Percentiles rank a stretch among this genome's conserved stretches.
Evolutionary conservation across 148 eudicot genomes (phyloP).

Genomic region (Rheum nobile): DNA sequence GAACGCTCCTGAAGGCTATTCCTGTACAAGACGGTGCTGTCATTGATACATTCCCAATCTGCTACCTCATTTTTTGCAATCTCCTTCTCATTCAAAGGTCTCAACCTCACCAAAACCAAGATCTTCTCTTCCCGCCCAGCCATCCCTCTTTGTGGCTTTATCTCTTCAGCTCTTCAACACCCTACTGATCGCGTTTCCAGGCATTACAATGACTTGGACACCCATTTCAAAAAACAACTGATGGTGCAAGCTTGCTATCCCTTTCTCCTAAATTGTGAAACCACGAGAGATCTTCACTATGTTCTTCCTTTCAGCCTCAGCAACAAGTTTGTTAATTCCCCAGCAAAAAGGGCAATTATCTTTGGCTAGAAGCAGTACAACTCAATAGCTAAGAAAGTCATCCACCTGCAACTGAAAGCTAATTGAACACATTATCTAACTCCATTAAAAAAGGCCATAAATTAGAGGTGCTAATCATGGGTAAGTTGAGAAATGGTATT

Average conservation of each 20-base stretch:
- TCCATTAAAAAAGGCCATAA: slow-evolving; percentile 10
- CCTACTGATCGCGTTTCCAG: slow-evolving; percentile 56
- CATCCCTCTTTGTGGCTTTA: slow-evolving; percentile 32
- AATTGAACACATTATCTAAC: slow-evolving; percentile 20
- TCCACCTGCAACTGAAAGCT: slow-evolving; percentile 27
- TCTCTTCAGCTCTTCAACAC: slow-evolving; percentile 50
- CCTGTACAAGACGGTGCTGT: slow-evolving; percentile 64
- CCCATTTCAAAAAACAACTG: slow-evolving; percentile 11
- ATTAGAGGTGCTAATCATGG: slow-evolving; percentile 25
- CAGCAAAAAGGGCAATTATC: slow-evolving; percentile 7
- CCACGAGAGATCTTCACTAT: slow-evolving; percentile 17
- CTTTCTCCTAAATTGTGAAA: not conserved
- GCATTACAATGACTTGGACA: slow-evolving; percentile 14
- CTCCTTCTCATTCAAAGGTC: slow-evolving; percentile 87
- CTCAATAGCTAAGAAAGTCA: slow-evolving; percentile 28
- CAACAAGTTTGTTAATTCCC: slow-evolving; percentile 16
- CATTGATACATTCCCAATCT: slow-evolving; percentile 96
- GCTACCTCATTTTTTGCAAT: slow-evolving; percentile 57
- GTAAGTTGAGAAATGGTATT: slow-evolving; percentile 47
- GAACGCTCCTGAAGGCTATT: slow-evolving; percentile 96
- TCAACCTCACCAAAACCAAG: slow-evolving; percentile 79
- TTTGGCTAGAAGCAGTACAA: slow-evolving; percentile 15
- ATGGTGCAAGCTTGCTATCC: slow-evolving; percentile 10
- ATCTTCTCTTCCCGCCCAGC: slow-evolving; percentile 74
- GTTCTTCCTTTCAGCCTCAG: slow-evolving; percentile 10